Conservation (phyloP, 768 basidiomycete species). For the Suillus paluster region DNA sequence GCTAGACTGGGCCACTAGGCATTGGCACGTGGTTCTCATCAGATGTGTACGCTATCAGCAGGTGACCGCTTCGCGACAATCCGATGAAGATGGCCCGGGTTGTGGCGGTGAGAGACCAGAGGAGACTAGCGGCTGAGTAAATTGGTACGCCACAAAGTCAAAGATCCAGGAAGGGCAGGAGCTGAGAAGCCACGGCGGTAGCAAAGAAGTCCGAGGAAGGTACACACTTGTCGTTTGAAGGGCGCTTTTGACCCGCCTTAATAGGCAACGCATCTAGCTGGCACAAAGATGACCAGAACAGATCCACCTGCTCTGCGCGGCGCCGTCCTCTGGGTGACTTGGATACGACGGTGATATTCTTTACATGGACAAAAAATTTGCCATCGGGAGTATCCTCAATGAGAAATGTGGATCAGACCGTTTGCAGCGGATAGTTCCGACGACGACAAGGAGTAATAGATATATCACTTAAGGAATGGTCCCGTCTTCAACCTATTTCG, state of each 20-base stretch:
- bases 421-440: not conserved
- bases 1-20: not conserved
- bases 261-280: not conserved
- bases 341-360: not conserved
- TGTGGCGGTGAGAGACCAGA: conserved; percentile 22
- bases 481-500: not conserved
- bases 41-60: not conserved
- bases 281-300: conserved; percentile 1
- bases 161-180: conserved; percentile 21
- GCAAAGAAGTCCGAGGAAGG: conserved; percentile 39
- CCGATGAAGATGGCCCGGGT: not conserved
- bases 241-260: not conserved
- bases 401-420: conserved; percentile 1
- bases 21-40: not conserved
- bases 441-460: not conserved
- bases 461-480: not conserved
- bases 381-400: not conserved
- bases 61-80: conserved; percentile 3
- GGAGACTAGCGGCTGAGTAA: conserved; percentile 18
- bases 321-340: not conserved
- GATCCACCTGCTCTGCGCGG: not conserved
- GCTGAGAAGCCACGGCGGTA: conserved; percentile 39
- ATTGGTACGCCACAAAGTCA: conserved; percentile 35
- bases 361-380: conserved; percentile 2
- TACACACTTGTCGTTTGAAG: conserved; percentile 16